Conservation (phyloP, 2,329 filamentous ascomycete genomes). For the Alternaria postmessia region DNA sequence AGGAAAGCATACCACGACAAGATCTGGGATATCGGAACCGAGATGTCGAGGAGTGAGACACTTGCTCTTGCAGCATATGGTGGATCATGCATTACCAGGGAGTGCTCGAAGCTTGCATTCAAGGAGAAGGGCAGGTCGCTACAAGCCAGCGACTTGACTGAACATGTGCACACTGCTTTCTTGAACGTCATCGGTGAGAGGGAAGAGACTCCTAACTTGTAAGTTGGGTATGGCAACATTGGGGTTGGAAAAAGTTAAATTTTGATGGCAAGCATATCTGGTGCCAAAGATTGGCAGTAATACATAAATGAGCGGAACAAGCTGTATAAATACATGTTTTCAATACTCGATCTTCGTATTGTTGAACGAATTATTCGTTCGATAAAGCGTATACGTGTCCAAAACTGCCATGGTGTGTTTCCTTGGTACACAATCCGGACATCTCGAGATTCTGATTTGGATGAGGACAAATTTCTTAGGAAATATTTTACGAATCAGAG, state of each 20-base stretch:
- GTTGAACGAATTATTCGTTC: background rate
- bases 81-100: conserved; percentile 85
- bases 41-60: conserved; percentile 65
- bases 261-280: background rate
- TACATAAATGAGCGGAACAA: background rate
- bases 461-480: background rate
- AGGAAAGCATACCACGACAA: conserved; percentile 84
- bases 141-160: conserved; percentile 92
- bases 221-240: background rate
- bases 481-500: background rate
- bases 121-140: conserved; percentile 83
- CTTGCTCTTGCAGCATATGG: conserved; percentile 84
- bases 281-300: background rate
- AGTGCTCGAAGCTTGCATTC: conserved; percentile 89
- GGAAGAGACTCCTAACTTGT: conserved; percentile 41
- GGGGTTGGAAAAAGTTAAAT: background rate
- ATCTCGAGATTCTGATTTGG: background rate
- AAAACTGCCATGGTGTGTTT: background rate
- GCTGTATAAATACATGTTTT: background rate
- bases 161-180: conserved; percentile 86
- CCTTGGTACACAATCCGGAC: background rate
- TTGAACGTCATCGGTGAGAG: conserved; percentile 77
- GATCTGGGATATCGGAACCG: conserved; percentile 72
- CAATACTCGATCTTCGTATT: background rate
- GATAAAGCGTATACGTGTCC: background rate